Conservation (phyloP, 2,329 filamentous ascomycete species). For the Penicillium sp. region DNA sequence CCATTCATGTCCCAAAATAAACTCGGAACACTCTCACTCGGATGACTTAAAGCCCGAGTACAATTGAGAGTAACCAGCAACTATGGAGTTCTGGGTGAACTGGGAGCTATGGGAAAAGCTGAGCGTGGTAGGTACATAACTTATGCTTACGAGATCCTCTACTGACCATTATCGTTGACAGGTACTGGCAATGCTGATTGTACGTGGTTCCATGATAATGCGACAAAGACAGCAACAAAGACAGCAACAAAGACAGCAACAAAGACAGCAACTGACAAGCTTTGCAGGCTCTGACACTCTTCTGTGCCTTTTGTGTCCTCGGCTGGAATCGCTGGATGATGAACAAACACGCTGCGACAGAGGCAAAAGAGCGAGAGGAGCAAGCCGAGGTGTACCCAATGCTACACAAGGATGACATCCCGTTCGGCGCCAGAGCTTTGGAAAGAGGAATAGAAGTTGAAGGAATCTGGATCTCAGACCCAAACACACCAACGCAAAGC, state of each 20-base stretch:
- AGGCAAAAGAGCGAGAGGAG: conserved; percentile 61
- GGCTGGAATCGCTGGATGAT: conserved; percentile 54
- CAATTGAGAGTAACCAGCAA: conserved; percentile 4
- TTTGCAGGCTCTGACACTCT: conserved; percentile 60
- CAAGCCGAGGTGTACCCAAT: conserved; percentile 54
- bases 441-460: conserved; percentile 80
- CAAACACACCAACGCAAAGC: conserved; percentile 35
- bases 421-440: conserved; percentile 82
- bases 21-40: neutral
- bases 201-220: conserved; percentile 28
- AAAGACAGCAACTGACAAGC: conserved; percentile 26
- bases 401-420: conserved; percentile 61
- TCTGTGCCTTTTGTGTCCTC: conserved; percentile 66
- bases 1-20: neutral
- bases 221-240: neutral
- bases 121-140: conserved; percentile 68
- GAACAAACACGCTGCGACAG: conserved; percentile 61
- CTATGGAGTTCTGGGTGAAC: conserved; percentile 57
- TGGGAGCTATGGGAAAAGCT: conserved; percentile 89
- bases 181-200: conserved; percentile 71
- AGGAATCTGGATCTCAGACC: conserved; percentile 72
- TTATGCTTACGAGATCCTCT: neutral
- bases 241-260: no score
- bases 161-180: conserved; percentile 39
- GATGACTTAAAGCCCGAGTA: neutral